Evolutionary conservation across 805 yeast genomes (phyloP).

Genomic region (Vanderwaltozyma tropicalis): DNA sequence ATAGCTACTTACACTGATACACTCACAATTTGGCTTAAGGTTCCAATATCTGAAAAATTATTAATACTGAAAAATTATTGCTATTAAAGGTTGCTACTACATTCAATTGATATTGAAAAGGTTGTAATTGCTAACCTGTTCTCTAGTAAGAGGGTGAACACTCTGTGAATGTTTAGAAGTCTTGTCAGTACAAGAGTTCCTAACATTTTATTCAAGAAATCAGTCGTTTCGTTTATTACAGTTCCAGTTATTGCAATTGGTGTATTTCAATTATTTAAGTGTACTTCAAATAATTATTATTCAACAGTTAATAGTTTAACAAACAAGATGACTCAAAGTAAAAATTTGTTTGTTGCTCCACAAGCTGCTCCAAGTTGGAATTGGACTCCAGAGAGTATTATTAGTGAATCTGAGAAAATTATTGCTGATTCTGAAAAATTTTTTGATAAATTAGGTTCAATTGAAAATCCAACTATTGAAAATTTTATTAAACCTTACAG

Average conservation of each 20-base stretch:
- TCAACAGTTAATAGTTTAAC: neutral
- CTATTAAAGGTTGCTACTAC: too few species aligned
- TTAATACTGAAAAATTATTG: too few species aligned
- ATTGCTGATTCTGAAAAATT: conserved; percentile 35
- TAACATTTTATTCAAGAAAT: neutral
- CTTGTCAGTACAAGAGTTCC: neutral
- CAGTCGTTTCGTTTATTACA: conserved; percentile 3
- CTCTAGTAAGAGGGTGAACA: neutral
- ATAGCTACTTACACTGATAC: too few species aligned
- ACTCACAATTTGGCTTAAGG: too few species aligned
- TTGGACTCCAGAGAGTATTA: conserved; percentile 42
- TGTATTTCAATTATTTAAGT: neutral
- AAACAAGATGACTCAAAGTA: neutral
- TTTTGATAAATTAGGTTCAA: conserved; percentile 44
- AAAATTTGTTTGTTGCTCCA: conserved; percentile 10
- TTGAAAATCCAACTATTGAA: conserved; percentile 44
- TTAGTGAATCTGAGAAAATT: conserved; percentile 33
- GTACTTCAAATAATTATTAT: neutral
- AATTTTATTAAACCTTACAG: conserved; percentile 45
- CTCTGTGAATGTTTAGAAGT: neutral
- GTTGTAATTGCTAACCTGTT: too few species aligned
- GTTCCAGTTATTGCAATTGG: conserved; percentile 5
- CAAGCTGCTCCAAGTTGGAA: conserved; percentile 46
- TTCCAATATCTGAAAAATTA: too few species aligned
- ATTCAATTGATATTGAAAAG: too few species aligned